Percentiles rank a stretch among this genome's conserved stretches.
These are phyloP conservation scores for Puccinia coronata DNA, from an alignment of 1,284 basidiomycete species.

Conservation along the genomic window DNA sequence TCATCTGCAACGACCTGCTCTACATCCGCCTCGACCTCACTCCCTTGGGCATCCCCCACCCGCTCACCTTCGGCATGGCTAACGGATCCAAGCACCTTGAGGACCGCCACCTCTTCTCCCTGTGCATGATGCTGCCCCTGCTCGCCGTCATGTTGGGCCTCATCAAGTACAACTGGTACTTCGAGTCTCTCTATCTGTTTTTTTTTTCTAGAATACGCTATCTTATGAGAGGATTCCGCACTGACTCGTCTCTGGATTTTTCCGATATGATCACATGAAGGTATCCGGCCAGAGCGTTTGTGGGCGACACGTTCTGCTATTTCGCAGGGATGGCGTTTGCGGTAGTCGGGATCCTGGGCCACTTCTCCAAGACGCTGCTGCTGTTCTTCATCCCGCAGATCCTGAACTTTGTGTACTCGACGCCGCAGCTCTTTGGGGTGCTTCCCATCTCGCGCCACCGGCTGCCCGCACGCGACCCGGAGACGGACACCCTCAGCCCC, in stretches of 20 bases:
- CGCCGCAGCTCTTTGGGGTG: conserved; percentile 89
- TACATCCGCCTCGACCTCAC: conserved; percentile 68
- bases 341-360: conserved; percentile 90
- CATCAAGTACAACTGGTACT: conserved; percentile 89
- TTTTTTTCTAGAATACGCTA: too few relatives aligned
- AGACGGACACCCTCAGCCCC: conserved; percentile 69
- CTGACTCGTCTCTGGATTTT: too few relatives aligned
- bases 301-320: conserved; percentile 97
- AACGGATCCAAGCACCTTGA: conserved; percentile 79
- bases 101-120: conserved; percentile 85
- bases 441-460: conserved; percentile 92
- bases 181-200: not conserved
- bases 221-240: too few relatives aligned
- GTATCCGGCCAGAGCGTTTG: conserved; percentile 93
- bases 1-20: conserved; percentile 86
- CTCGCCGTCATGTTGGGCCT: conserved; percentile 86
- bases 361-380: conserved; percentile 94
- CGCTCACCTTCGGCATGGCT: conserved; percentile 59
- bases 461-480: conserved; percentile 76
- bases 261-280: too few relatives aligned
- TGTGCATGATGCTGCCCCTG: conserved; percentile 95
- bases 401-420: conserved; percentile 93
- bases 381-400: conserved; percentile 97
- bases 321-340: conserved; percentile 96
- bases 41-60: conserved; percentile 20